A percentile compares a stretch with the other conserved stretches of the same genome.
Conservation (phyloP, 2,329 filamentous ascomycete species). For the Microdochium paspali region DNA sequence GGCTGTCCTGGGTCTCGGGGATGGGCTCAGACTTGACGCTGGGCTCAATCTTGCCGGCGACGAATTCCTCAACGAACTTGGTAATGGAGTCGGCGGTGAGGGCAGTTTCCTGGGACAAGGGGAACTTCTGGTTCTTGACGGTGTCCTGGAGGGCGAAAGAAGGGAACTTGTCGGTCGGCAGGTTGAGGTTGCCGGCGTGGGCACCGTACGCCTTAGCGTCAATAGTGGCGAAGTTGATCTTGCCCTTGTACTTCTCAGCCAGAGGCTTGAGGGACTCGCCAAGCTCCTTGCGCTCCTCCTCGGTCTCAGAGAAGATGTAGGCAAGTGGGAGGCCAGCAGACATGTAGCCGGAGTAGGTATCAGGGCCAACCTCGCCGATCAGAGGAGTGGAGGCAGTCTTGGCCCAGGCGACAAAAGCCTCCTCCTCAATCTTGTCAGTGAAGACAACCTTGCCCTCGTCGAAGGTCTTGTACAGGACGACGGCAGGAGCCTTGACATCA, state of each 20-base stretch:
- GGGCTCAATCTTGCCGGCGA: constrained; percentile 79
- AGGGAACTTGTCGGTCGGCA: constrained; percentile 90
- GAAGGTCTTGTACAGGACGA: constrained; percentile 96
- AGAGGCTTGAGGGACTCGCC: constrained; percentile 71
- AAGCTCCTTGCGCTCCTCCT: constrained; percentile 78
- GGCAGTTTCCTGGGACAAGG: constrained; percentile 76
- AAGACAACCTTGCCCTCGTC: constrained; percentile 91
- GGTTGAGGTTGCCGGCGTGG: constrained; percentile 94
- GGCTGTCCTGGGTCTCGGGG: constrained; percentile 84
- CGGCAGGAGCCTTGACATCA: constrained; percentile 74
- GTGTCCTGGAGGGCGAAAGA: constrained; percentile 97
- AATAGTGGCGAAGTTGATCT: constrained; percentile 96
- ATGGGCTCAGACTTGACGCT: constrained; percentile 98
- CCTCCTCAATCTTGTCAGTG: constrained; percentile 70
- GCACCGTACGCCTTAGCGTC: constrained; percentile 91
- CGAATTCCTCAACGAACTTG: constrained; percentile 78
- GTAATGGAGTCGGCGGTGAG: constrained; percentile 63
- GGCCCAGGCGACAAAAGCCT: constrained; percentile 73
- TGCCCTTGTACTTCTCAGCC: constrained; percentile 85
- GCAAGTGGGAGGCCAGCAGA: constrained; percentile 82
- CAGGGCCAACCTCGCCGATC: constrained; percentile 91
- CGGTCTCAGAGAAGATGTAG: constrained; percentile 93
- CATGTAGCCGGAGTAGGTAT: constrained; percentile 96
- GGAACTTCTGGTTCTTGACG: constrained; percentile 93
- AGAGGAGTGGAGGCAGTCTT: constrained; percentile 80